These are phyloP conservation scores for Calamus simplicifolius DNA, from an alignment of 176 grass and related monocot genomes.

Conservation along the genomic window DNA sequence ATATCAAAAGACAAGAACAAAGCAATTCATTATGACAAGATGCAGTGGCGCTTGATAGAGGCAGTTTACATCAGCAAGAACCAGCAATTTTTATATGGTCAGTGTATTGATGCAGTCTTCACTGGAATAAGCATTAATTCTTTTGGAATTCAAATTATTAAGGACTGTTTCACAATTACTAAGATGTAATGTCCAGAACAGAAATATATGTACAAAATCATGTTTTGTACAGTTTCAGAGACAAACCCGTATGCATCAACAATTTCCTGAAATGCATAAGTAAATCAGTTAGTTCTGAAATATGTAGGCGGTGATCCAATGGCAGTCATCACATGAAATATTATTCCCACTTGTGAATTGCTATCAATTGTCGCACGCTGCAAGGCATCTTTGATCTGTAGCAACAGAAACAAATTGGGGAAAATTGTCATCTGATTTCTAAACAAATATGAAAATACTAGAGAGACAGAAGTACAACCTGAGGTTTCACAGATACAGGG, in stretches of 20 bases:
- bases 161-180: too few species aligned
- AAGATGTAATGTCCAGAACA: too few species aligned
- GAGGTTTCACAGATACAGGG: constrained; percentile 88
- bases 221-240: not conserved
- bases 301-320: constrained; percentile 84
- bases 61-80: too few species aligned
- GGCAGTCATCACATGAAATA: constrained; percentile 97
- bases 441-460: too few species aligned
- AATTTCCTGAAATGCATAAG: constrained; percentile 94
- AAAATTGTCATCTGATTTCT: too few species aligned
- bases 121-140: too few species aligned
- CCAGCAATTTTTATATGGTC: too few species aligned
- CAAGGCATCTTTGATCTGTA: constrained; percentile 91
- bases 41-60: too few species aligned
- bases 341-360: constrained; percentile 96
- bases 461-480: constrained; percentile 34
- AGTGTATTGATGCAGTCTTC: too few species aligned
- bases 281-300: constrained; percentile 92
- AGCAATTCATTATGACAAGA: too few species aligned
- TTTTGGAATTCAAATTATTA: too few species aligned
- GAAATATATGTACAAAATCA: not conserved
- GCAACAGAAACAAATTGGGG: not conserved
- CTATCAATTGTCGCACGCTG: constrained; percentile 79
- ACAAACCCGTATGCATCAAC: constrained; percentile 97
- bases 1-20: too few species aligned